Percentiles rank a stretch among this genome's conserved stretches.
These are phyloP conservation scores for Glycine soja DNA, from an alignment of 306 rosid genomes.

Conservation along the genomic window DNA sequence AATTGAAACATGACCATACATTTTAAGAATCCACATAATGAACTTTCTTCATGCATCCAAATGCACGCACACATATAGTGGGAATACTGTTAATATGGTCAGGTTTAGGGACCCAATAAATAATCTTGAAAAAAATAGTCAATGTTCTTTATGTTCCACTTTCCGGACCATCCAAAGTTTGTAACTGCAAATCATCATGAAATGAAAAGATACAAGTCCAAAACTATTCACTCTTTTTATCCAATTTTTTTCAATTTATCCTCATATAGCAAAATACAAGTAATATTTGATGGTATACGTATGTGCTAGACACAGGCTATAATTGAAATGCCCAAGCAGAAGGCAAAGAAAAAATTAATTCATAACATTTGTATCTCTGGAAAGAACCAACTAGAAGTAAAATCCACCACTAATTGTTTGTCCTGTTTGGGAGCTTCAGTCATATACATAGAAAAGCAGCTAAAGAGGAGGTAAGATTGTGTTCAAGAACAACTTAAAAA, in stretches of 20 bases:
- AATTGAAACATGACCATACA: slow-evolving; percentile 17
- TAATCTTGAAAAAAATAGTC: background rate
- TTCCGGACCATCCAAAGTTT: slow-evolving; percentile 20
- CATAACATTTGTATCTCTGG: background rate
- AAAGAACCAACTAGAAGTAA: slow-evolving; percentile 35
- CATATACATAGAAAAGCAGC: slow-evolving; percentile 34
- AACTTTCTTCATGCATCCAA: background rate
- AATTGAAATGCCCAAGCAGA: slow-evolving; percentile 32
- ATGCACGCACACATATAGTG: background rate
- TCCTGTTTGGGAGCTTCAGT: slow-evolving; percentile 2
- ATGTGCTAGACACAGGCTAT: slow-evolving; percentile 19
- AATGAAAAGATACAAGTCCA: background rate
- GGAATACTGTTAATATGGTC: background rate
- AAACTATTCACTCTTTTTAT: slow-evolving; percentile 20
- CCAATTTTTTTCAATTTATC: slow-evolving; percentile 30
- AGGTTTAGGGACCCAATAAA: slow-evolving; percentile 6
- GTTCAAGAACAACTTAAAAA: slow-evolving; percentile 8
- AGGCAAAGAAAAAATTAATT: slow-evolving; percentile 1
- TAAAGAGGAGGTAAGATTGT: background rate
- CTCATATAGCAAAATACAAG: slow-evolving; percentile 2
- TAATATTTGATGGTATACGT: slow-evolving; percentile 2
- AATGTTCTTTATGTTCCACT: background rate
- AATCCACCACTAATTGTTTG: slow-evolving; percentile 13
- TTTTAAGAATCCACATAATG: slow-evolving; percentile 7
- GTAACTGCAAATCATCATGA: background rate